phyloP scores from a whole-genome alignment of 768 basidiomycete species.

The Phlebiopsis gigantea region DNA sequence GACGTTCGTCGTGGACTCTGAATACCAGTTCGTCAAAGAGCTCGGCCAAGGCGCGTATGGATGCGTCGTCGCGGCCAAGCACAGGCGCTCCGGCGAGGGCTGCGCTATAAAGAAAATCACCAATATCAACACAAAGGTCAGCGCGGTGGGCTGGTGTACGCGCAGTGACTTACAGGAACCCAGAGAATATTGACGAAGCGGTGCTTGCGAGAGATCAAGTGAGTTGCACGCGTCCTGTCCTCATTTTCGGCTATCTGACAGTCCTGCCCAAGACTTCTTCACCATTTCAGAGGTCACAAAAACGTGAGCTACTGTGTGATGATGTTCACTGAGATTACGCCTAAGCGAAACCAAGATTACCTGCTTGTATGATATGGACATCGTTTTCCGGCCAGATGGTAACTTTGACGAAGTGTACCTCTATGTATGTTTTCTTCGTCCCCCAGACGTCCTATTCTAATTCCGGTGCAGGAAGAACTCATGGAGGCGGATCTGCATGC shows the following conservation, averaged over 20 bases:
- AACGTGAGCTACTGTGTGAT: slow-evolving; percentile 53
- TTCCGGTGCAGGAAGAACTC: slow-evolving; percentile 75
- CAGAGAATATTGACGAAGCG: slow-evolving; percentile 95
- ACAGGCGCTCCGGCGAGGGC: slow-evolving; percentile 78
- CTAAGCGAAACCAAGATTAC: slow-evolving; percentile 58
- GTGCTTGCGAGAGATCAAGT: slow-evolving; percentile 94
- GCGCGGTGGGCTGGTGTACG: slow-evolving; percentile 7
- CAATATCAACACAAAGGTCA: slow-evolving; percentile 84
- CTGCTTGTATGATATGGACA: slow-evolving; percentile 97
- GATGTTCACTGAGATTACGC: slow-evolving; percentile 13
- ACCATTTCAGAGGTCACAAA: slow-evolving; percentile 99
- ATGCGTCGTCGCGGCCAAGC: slow-evolving; percentile 82
- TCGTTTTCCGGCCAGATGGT: slow-evolving; percentile 86
- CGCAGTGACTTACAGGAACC: neutral
- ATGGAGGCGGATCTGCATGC: slow-evolving; percentile 99
- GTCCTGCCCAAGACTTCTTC: slow-evolving; percentile 62
- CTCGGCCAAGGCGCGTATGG: slow-evolving; percentile 96
- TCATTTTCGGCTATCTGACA: slow-evolving; percentile 8
- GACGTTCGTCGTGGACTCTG: slow-evolving; percentile 80
- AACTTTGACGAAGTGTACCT: slow-evolving; percentile 97
- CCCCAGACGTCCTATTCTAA: slow-evolving; percentile 4
- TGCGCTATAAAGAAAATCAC: slow-evolving; percentile 97
- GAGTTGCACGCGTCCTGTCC: slow-evolving; percentile 18
- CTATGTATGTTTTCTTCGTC: slow-evolving; percentile 48
- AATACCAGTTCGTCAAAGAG: slow-evolving; percentile 94